Conservation (phyloP, 1,139 yeast genomes). For the Nakaseomyces uthaithaninus region DNA sequence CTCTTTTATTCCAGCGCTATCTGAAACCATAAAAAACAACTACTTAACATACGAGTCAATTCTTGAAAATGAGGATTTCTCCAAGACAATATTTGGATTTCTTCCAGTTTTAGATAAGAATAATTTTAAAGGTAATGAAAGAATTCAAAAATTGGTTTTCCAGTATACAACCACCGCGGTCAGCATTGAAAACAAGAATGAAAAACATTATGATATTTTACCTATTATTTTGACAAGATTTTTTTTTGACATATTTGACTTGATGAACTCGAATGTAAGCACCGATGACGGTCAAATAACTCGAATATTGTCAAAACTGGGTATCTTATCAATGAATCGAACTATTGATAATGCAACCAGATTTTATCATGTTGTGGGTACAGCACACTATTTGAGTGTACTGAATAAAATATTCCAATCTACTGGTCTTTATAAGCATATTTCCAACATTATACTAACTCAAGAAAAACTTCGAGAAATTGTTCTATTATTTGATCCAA, state of each 20-base stretch:
- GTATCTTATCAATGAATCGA: not conserved
- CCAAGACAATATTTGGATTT: not conserved
- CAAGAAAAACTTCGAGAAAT: constrained; percentile 10
- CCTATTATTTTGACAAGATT: not conserved
- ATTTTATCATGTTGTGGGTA: constrained; percentile 1
- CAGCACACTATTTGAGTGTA: not conserved
- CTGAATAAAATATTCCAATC: not conserved
- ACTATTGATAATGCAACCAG: not conserved
- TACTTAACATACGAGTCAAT: not conserved
- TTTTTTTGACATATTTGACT: not conserved
- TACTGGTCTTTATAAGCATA: not conserved
- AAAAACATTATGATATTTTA: not conserved
- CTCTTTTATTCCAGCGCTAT: not conserved
- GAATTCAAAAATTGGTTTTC: constrained; percentile 2
- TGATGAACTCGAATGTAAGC: not conserved
- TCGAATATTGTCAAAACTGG: not conserved
- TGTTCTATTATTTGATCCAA: constrained; percentile 14
- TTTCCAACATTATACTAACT: constrained; percentile 3
- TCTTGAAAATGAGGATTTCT: not conserved
- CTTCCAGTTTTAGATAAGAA: not conserved
- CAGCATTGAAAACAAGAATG: not conserved
- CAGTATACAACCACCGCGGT: not conserved
- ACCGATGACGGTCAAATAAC: not conserved
- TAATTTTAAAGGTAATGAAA: not conserved
- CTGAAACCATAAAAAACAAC: not conserved